These are phyloP conservation scores for Thelonectria blattea DNA, from an alignment of 2,329 filamentous ascomycete genomes.

Conservation along the genomic window DNA sequence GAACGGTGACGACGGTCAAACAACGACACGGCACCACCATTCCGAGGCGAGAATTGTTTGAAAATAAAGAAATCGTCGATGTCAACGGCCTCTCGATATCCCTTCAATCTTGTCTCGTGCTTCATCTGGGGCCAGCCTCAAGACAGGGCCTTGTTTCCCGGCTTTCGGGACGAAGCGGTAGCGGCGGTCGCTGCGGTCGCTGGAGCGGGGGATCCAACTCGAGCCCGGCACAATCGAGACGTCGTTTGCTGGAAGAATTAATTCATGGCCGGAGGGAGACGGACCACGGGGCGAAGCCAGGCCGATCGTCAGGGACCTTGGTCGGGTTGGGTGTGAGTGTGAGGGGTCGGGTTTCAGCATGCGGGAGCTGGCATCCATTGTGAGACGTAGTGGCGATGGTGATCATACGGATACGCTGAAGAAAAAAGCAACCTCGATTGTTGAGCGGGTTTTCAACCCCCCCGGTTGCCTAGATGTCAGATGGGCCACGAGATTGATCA, in stretches of 20 bases:
- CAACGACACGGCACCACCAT: neutral
- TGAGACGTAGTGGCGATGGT: conserved; percentile 16
- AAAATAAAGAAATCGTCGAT: neutral
- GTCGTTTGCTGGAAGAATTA: conserved; percentile 24
- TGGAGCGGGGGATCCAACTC: conserved; percentile 9
- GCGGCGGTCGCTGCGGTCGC: conserved; percentile 22
- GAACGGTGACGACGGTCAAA: conserved; percentile 1
- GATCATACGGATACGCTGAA: neutral
- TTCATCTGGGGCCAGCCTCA: neutral
- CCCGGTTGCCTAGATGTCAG: conserved; percentile 1
- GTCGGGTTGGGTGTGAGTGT: conserved; percentile 20
- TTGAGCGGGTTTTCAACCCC: neutral
- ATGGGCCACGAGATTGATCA: conserved; percentile 11
- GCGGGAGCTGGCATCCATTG: conserved; percentile 21
- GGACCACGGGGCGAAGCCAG: neutral
- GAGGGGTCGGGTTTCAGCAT: conserved; percentile 34
- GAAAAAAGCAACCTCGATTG: conserved; percentile 1
- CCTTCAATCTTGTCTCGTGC: conserved; percentile 19
- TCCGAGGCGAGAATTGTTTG: neutral
- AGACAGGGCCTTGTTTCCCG: conserved; percentile 21
- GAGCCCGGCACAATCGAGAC: neutral
- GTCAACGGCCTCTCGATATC: neutral
- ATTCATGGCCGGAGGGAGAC: neutral
- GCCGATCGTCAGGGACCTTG: conserved; percentile 36
- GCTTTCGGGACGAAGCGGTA: conserved; percentile 24